phyloP scores from a whole-genome alignment of 257 asterid genomes.

The Nicotiana tomentosiformis region DNA sequence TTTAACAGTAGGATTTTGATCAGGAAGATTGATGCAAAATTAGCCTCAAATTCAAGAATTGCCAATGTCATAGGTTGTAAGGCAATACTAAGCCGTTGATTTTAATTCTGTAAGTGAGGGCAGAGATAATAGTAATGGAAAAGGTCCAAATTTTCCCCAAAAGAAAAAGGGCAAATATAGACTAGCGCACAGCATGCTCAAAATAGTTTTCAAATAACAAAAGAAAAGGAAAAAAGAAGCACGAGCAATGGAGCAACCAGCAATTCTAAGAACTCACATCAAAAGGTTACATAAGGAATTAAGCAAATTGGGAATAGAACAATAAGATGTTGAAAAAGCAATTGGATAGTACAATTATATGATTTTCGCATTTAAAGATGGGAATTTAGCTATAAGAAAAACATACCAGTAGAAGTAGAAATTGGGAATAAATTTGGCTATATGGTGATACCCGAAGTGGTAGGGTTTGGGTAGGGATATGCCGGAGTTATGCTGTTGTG shows the following conservation, averaged over 20 bases:
- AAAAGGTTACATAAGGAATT: neutral
- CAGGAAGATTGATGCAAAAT: neutral
- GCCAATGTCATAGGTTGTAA: neutral
- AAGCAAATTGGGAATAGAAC: neutral
- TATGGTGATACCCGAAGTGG: neutral
- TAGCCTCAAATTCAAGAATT: neutral
- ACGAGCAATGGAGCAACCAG: neutral
- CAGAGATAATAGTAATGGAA: too few species aligned
- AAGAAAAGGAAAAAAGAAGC: too few species aligned
- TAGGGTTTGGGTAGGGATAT: neutral
- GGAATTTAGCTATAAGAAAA: neutral
- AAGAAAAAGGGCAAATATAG: too few species aligned
- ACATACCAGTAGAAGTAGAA: neutral
- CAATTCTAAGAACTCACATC: neutral
- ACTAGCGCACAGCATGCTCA: too few species aligned
- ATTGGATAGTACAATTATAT: neutral
- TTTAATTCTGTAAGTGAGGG: too few species aligned
- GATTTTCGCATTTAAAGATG: neutral
- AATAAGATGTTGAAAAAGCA: neutral
- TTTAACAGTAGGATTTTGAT: neutral
- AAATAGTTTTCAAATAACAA: too few species aligned
- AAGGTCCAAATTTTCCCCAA: too few species aligned
- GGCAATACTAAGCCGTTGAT: neutral
- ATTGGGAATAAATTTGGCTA: neutral
- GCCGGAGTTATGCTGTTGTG: neutral